Evolutionary conservation across 495 filamentous ascomycete species (phyloP).

Genomic region (Cryomyces minteri): DNA sequence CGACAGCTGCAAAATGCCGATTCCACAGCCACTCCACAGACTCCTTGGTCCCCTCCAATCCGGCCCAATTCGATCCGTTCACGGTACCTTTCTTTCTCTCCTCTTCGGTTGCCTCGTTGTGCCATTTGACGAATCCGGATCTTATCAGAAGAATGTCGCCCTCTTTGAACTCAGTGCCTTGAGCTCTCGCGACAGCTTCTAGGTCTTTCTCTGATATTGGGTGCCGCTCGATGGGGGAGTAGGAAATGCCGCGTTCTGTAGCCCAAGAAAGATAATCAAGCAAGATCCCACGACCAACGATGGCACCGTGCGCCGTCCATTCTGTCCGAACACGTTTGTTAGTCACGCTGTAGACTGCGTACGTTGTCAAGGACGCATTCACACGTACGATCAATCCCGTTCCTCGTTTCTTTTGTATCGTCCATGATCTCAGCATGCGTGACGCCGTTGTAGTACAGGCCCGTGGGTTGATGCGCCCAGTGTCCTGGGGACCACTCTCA

Average conservation of each 20-base stretch:
- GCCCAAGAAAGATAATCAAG: slow-evolving; percentile 29
- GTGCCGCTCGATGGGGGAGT: slow-evolving; percentile 21
- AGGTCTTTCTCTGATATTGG: slow-evolving; percentile 25
- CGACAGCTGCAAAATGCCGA: slow-evolving; percentile 31
- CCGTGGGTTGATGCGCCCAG: slow-evolving; percentile 3
- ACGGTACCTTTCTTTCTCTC: slow-evolving; percentile 14
- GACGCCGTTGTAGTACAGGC: slow-evolving; percentile 2
- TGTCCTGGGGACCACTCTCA: background rate
- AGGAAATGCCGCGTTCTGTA: slow-evolving; percentile 16
- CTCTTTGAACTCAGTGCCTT: slow-evolving; percentile 19
- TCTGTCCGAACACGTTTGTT: background rate
- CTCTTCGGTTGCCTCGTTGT: slow-evolving; percentile 15
- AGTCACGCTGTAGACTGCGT: too few species aligned
- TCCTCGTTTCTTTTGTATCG: slow-evolving; percentile 14
- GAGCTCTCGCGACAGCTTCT: slow-evolving; percentile 19
- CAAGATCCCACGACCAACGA: slow-evolving; percentile 37
- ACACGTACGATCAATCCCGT: slow-evolving; percentile 22
- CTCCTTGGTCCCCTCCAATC: slow-evolving; percentile 25
- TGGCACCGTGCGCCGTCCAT: slow-evolving; percentile 10
- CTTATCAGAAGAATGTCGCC: slow-evolving; percentile 40
- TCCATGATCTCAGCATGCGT: slow-evolving; percentile 25
- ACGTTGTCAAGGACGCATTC: too few species aligned
- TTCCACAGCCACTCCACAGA: slow-evolving; percentile 32
- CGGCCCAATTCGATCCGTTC: slow-evolving; percentile 23
- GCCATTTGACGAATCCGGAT: slow-evolving; percentile 28